Evolutionary conservation across 2,329 filamentous ascomycete species (phyloP), one percentile per base, ranked within the genome.

Genomic region (Sporothrix curviconia): DNA sequence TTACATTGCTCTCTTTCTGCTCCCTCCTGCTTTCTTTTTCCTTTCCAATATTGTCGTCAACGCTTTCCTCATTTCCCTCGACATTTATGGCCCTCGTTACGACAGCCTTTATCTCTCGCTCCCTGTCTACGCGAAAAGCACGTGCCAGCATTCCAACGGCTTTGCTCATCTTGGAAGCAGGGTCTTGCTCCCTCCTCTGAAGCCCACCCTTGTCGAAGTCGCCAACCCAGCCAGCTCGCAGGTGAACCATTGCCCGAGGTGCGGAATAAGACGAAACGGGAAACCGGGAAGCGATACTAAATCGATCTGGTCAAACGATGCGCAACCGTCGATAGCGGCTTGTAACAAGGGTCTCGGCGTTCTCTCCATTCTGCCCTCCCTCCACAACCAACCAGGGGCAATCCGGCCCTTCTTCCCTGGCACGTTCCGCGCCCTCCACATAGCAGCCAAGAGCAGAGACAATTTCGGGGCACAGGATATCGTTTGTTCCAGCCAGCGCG

Each of bases 91-190:
- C n/a, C n/a, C n/a, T n/a, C n/a, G n/a, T n/a, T n/a, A 28, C 24
- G 30, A 44, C 43, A 42, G 19, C 19, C 19, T 46, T 56, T 56
- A 56, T 56, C 55, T 56, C 30, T 14, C 6, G 5, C 15, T 44
- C 32, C 17, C 34, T 12, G 25, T n/a, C n/a, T 24, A 12, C 36
- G 14, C 55, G 1, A 43, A 54, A 32, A 54, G 51, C 51, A 54
- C 51, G 51, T 54, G 51, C 28, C 39, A 12, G 28, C 39, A 42
- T 52, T 40, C 49, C 46, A 37, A 19, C 34, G n/a, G n/a, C n/a
- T 36, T 50, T 24, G 46, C 32, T 37, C 28, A n/a, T 32, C 7
- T n/a, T n/a, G n/a, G n/a, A n/a, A n/a, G n/a, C n/a, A n/a, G n/a
- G n/a, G n/a, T n/a, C n/a, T n/a, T n/a, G n/a, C n/a, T n/a, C n/a